A percentile compares a stretch with the other conserved stretches of the same genome.
phyloP scores from a whole-genome alignment of 169 alveolate genomes.

The Plasmodium ovale region DNA sequence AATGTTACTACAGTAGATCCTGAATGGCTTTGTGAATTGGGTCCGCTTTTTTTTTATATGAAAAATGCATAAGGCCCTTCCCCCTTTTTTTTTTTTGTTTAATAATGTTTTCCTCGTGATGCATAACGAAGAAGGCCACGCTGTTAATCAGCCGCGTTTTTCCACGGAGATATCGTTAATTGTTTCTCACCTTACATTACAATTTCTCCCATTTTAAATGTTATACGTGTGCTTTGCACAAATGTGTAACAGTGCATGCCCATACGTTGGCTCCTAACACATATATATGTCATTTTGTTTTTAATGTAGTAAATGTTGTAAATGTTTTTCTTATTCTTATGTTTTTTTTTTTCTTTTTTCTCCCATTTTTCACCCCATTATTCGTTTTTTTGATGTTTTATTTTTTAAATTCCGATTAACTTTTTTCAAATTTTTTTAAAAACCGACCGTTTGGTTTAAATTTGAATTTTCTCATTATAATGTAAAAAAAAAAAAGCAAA shows the following conservation, averaged over 20 bases:
- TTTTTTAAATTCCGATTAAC: slow-evolving; percentile 14
- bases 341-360: neutral
- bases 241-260: no score
- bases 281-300: neutral
- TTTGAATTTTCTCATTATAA: slow-evolving; percentile 1
- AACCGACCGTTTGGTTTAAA: neutral
- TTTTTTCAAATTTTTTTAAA: neutral
- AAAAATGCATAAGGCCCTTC: slow-evolving; percentile 72
- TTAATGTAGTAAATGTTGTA: neutral
- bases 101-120: no score
- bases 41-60: slow-evolving; percentile 89
- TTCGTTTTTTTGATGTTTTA: neutral
- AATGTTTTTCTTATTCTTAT: neutral
- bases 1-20: slow-evolving; percentile 99
- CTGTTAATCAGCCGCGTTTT: no score
- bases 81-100: neutral
- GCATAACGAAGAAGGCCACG: no score
- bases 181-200: no score
- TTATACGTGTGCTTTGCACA: no score
- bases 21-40: slow-evolving; percentile 95
- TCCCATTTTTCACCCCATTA: neutral
- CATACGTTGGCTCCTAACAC: no score
- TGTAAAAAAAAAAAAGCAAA: no score
- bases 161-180: no score
- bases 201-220: no score